Conservation (phyloP, 495 filamentous ascomycete species). For the Talaromyces proteolyticus region DNA sequence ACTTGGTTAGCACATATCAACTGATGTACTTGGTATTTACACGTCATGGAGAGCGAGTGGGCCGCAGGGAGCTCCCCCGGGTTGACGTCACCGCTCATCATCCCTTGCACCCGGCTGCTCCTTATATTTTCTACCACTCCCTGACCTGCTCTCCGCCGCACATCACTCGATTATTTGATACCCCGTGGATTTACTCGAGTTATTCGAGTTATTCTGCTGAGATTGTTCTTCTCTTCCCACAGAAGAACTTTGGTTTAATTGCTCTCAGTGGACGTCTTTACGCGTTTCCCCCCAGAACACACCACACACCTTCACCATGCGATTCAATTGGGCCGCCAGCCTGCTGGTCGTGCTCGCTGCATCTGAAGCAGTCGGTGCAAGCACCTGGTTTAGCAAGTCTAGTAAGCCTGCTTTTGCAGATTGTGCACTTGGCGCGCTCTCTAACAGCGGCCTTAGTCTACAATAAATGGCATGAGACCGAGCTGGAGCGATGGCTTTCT, state of each 20-base stretch:
- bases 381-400: slow-evolving; percentile 77
- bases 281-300: not conserved
- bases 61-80: not conserved
- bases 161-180: not conserved
- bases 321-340: slow-evolving; percentile 59
- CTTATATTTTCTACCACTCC: not conserved
- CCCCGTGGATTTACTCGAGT: not conserved
- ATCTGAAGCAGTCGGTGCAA: slow-evolving; percentile 59
- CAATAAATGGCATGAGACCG: slow-evolving; percentile 98
- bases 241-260: too few species aligned
- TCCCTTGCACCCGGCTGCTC: not conserved
- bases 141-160: not conserved
- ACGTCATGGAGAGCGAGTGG: not conserved
- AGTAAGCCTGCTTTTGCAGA: slow-evolving; percentile 46
- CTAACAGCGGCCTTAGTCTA: slow-evolving; percentile 54
- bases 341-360: slow-evolving; percentile 65
- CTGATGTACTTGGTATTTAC: too few species aligned
- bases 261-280: not conserved
- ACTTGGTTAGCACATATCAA: too few species aligned
- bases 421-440: not conserved
- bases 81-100: not conserved
- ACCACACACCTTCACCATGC: slow-evolving; percentile 49
- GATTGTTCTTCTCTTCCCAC: too few species aligned
- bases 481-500: slow-evolving; percentile 94
- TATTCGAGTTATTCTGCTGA: too few species aligned